These are phyloP conservation scores for Penicillium occitanis DNA, from an alignment of 2,329 filamentous ascomycete genomes.

Conservation along the genomic window DNA sequence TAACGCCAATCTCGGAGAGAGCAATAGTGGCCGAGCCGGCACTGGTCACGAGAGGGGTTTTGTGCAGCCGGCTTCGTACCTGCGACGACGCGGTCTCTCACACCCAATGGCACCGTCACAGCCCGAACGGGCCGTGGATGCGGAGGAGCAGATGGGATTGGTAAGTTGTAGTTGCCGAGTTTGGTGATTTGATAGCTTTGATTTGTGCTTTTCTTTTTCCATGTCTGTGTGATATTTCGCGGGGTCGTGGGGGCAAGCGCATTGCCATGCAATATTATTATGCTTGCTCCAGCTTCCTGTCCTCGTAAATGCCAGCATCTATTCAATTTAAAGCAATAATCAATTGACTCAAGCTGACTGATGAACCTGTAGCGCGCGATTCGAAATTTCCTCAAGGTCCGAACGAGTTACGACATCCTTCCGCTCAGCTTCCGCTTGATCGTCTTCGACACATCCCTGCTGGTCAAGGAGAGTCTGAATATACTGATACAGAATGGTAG, in stretches of 20 bases:
- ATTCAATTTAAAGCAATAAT: not conserved
- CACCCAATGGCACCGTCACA: slow-evolving; percentile 43
- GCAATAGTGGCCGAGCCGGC: slow-evolving; percentile 20
- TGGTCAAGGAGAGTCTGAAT: slow-evolving; percentile 95
- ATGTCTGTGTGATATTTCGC: slow-evolving; percentile 8
- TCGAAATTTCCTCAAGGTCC: slow-evolving; percentile 91
- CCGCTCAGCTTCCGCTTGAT: slow-evolving; percentile 95
- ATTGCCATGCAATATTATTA: not conserved
- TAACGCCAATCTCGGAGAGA: slow-evolving; percentile 9
- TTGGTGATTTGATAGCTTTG: not conserved
- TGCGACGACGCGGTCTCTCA: slow-evolving; percentile 42
- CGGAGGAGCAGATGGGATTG: slow-evolving; percentile 52
- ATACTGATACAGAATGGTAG: slow-evolving; percentile 94
- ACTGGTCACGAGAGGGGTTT: slow-evolving; percentile 47
- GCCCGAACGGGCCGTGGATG: slow-evolving; percentile 48
- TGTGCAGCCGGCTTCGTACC: slow-evolving; percentile 51
- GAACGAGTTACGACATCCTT: slow-evolving; percentile 96
- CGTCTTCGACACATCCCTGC: slow-evolving; percentile 87
- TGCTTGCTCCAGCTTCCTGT: not conserved
- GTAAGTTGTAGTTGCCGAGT: slow-evolving; percentile 35
- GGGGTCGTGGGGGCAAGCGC: slow-evolving; percentile 14
- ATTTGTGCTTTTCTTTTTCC: slow-evolving; percentile 9
- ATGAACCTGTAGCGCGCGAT: slow-evolving; percentile 68
- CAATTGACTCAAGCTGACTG: not conserved
- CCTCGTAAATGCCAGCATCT: not conserved